A percentile compares a stretch with the other conserved stretches of the same genome.
phyloP scores from a whole-genome alignment of 495 filamentous ascomycete species.

The Haplographium delicatum region DNA sequence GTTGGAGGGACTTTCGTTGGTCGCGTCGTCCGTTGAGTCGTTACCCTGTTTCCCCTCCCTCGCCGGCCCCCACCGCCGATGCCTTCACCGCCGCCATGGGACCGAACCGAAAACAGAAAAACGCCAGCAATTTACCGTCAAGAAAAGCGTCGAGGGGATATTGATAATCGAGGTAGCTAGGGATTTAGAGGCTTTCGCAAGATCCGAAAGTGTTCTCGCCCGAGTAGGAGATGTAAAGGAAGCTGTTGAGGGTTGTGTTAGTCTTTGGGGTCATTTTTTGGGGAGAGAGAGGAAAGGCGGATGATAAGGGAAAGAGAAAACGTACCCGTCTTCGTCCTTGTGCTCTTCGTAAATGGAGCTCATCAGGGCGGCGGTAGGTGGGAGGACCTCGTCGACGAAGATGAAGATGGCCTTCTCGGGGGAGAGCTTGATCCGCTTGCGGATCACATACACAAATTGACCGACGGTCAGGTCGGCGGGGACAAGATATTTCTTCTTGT shows the following conservation, averaged over 20 bases:
- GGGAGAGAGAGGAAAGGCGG: neutral
- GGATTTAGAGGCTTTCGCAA: conserved; percentile 17
- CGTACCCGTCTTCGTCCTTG: conserved; percentile 73
- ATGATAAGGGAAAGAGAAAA: conserved; percentile 11
- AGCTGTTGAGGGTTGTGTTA: conserved; percentile 11
- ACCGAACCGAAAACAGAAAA: conserved; percentile 12
- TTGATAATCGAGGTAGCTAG: neutral
- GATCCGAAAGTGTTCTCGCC: conserved; percentile 97
- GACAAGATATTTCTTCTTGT: conserved; percentile 99
- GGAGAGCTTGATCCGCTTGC: conserved; percentile 99
- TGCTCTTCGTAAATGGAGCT: conserved; percentile 99
- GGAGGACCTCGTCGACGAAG: conserved; percentile 98
- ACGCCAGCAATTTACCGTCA: neutral
- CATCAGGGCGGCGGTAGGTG: conserved; percentile 96
- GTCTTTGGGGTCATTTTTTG: neutral
- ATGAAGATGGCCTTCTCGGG: conserved; percentile 99
- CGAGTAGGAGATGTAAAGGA: conserved; percentile 71
- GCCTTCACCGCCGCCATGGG: conserved; percentile 3
- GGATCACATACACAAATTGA: conserved; percentile 99
- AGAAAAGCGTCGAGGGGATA: neutral
- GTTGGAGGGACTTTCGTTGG: no score
- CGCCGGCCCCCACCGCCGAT: neutral
- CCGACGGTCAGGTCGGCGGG: conserved; percentile 97
- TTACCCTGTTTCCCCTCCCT: no score
- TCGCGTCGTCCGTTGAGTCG: no score